Percentiles rank a stretch among this genome's conserved stretches.
These are phyloP conservation scores for Fusarium mundagurra DNA, from an alignment of 2,329 filamentous ascomycete genomes.

Conservation along the genomic window DNA sequence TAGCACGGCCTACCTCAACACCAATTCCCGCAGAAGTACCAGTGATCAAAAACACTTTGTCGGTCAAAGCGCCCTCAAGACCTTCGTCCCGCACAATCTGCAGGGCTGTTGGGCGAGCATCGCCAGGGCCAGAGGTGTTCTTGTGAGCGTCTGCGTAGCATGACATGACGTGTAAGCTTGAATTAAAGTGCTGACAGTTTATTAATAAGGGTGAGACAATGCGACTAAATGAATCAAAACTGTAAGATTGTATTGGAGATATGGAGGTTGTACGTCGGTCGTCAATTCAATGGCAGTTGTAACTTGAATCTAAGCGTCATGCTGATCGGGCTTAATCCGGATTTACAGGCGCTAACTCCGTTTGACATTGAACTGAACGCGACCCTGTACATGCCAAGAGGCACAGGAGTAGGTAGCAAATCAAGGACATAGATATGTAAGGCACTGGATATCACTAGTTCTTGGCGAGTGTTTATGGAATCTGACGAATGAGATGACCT, in stretches of 20 bases:
- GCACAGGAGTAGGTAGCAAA: neutral
- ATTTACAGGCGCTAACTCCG: neutral
- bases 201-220: no score
- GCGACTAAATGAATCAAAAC: neutral
- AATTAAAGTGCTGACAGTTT: neutral
- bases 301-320: neutral
- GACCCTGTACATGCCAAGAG: neutral
- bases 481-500: no score
- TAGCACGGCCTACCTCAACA: constrained; percentile 54
- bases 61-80: constrained; percentile 44
- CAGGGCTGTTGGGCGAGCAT: constrained; percentile 51
- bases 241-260: neutral
- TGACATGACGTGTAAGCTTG: neutral
- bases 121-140: constrained; percentile 31
- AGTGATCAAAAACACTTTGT: constrained; percentile 53
- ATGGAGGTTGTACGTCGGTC: neutral
- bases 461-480: fast-evolving
- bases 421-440: neutral
- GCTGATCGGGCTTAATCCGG: neutral
- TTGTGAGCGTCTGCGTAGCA: constrained; percentile 5
- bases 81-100: constrained; percentile 50
- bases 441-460: neutral
- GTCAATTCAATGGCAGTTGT: no score
- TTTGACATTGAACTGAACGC: neutral
- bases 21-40: constrained; percentile 55